These are phyloP conservation scores for Populus hybrid DNA, from an alignment of 441 rosid genomes.

Conservation along the genomic window DNA sequence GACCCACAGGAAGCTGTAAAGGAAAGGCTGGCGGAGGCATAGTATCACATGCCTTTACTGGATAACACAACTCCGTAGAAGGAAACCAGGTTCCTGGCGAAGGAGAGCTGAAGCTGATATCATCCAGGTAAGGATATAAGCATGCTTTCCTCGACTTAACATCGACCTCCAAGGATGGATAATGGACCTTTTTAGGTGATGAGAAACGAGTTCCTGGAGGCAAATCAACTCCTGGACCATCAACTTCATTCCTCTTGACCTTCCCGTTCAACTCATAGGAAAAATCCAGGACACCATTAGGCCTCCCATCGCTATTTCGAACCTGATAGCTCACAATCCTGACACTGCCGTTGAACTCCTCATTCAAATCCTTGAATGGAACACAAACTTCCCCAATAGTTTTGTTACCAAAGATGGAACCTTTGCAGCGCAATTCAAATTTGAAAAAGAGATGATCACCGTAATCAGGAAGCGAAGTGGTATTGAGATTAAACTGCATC, in stretches of 20 bases:
- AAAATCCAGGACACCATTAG: conserved; percentile 42
- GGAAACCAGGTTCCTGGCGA: not conserved
- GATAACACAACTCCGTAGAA: not conserved
- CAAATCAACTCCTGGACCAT: not conserved
- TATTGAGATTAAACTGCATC: conserved; percentile 31
- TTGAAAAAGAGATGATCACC: conserved; percentile 23
- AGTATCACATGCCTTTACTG: not conserved
- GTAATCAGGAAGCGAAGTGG: not conserved
- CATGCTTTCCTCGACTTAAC: not conserved
- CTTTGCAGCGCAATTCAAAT: conserved; percentile 30
- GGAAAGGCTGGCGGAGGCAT: not conserved
- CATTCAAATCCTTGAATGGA: conserved; percentile 37
- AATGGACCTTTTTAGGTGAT: conserved; percentile 8
- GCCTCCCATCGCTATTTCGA: conserved; percentile 29
- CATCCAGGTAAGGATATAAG: conserved; percentile 28
- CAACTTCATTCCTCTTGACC: not conserved
- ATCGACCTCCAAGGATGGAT: conserved; percentile 14
- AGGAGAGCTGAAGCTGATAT: conserved; percentile 13
- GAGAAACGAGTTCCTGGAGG: not conserved
- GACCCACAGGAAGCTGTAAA: not conserved
- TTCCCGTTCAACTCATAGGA: conserved; percentile 27
- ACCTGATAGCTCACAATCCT: conserved; percentile 37
- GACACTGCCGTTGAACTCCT: conserved; percentile 31
- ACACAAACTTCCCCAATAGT: conserved; percentile 36
- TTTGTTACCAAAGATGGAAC: conserved; percentile 27